These are phyloP conservation scores for Irpex sp. DNA, from an alignment of 1,284 basidiomycete genomes.

Conservation along the genomic window DNA sequence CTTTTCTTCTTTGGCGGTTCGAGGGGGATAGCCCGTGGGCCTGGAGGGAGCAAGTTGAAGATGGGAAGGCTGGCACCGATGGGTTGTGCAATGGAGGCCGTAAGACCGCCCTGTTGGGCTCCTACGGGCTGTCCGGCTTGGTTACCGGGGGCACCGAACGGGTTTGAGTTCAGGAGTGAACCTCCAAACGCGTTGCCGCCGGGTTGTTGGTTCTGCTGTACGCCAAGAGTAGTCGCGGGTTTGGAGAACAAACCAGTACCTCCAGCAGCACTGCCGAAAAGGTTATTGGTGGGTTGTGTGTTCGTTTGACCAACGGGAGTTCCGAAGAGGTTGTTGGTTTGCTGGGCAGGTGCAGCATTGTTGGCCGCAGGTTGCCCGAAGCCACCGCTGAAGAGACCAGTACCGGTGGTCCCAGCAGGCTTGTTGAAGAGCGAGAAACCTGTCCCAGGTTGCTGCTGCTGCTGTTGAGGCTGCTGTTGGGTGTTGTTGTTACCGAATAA, in stretches of 20 bases:
- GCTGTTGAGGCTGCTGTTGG: conserved; percentile 15
- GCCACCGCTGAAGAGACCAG: conserved; percentile 27
- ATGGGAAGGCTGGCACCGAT: conserved; percentile 81
- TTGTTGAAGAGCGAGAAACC: conserved; percentile 25
- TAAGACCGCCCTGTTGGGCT: conserved; percentile 52
- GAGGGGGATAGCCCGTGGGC: conserved; percentile 53
- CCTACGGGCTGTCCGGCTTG: conserved; percentile 36
- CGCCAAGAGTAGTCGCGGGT: conserved; percentile 23
- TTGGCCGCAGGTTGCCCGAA: conserved; percentile 16
- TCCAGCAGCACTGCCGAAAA: conserved; percentile 17
- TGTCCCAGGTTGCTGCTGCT: conserved; percentile 14
- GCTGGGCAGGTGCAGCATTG: conserved; percentile 4
- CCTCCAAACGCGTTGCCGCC: conserved; percentile 32
- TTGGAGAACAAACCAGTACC: conserved; percentile 37
- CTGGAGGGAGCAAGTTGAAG: conserved; percentile 67
- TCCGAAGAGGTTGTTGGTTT: conserved; percentile 18
- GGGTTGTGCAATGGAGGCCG: conserved; percentile 86
- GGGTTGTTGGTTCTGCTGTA: conserved; percentile 27
- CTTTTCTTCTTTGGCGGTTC: conserved; percentile 70
- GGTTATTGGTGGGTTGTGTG: conserved; percentile 13
- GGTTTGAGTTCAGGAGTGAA: conserved; percentile 42
- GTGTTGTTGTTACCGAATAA: conserved; percentile 8
- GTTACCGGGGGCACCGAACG: conserved; percentile 24
- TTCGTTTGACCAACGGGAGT: conserved; percentile 13
- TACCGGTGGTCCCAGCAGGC: conserved; percentile 15